Evolutionary conservation across 441 rosid genomes (phyloP), one percentile per base, ranked within the genome.

Genomic region (Mallotus japonicus): DNA sequence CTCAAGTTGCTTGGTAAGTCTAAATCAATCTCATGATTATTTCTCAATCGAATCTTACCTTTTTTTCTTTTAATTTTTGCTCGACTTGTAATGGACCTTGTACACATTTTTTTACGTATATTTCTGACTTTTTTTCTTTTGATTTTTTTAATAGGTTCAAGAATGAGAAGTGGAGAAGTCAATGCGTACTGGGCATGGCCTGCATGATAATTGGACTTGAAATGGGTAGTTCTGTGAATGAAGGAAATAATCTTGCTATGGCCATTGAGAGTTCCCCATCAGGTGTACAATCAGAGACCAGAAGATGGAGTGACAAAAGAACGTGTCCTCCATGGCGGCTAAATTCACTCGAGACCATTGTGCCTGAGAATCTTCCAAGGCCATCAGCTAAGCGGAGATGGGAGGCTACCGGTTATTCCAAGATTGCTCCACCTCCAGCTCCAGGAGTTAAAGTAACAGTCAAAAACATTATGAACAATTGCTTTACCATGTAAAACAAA

Each of bases 301-400:
- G 40, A 6, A 83, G 80, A 77, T 90, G 95, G 95, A 90, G 91
- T 17, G 89, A 88, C 63, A 83, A 75, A 67, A 85, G 92, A 58
- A 71, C 24, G 3, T 90, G 93, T 61, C 93, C 88, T 0, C 82
- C 93, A 13, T 90, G 96, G 96, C 72, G 71, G 53, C 44, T 69
- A 34, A 90, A 88, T 62, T 81, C 93, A 17, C 68, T 86, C 0
- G 93, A 90, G 81, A 82, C 89, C 4, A 77, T 90, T 17, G 90
- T 90, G 60, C 95, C 95, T 6, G 95, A 90, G 81, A 87, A 88
- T 71, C 95, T 90, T 60, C 95, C 95, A 0, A 77, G 95, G 57
- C 91, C 89, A 4, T 63, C 87, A 0, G 73, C 77, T 77, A 80
- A 69, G 34, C 62, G 91, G 65, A 82, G 87, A 65, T 80, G 79